Evolutionary conservation across 768 basidiomycete genomes (phyloP), one percentile per base, ranked within the genome.

Genomic region (Kwoniella sp.): DNA sequence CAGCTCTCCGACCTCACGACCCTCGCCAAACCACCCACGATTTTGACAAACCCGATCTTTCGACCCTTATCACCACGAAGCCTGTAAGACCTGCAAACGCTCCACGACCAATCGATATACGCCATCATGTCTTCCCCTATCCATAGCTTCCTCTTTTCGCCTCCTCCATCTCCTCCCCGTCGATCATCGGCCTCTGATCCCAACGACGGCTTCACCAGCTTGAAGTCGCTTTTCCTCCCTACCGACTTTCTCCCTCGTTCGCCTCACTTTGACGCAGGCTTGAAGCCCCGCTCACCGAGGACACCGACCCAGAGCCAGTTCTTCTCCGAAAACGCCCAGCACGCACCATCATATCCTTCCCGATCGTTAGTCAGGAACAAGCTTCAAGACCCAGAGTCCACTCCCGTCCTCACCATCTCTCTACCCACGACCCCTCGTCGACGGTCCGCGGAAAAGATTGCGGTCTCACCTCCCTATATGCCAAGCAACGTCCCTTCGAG

Each of bases 71-170:
- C 50, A 24, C 27, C n/a, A n/a, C n/a, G n/a, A n/a, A n/a, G n/a
- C n/a, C n/a, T n/a, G n/a, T n/a, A n/a, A n/a, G n/a, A n/a, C n/a
- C n/a, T n/a, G n/a, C n/a, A n/a, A n/a, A n/a, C n/a, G n/a, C n/a
- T n/a, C n/a, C n/a, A n/a, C n/a, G n/a, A n/a, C n/a, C n/a, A 33
- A 33, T 6, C 33, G 7, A 33, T 13, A 52, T 9, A 21, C 22
- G 29, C 29, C 65, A 67, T 22, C 2, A 76, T 76, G 74, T 67
- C 72, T 6, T 76, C 74, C 2, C 70, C 72, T 17, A 71, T 76
- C 61, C 72, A 76, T 62, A 64, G 65, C 24, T 71, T 62, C 62
- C 70, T 76, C 24, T 73, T 76, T 64, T 76, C 74, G 8, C 74
- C 74, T n/a, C 53, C 68, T 5, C 69, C 74, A 7, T 71, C 74